A percentile compares a stretch with the other conserved stretches of the same genome.
Evolutionary conservation across 2,329 filamentous ascomycete species (phyloP).

Genomic region (Neofusicoccum cordaticola): DNA sequence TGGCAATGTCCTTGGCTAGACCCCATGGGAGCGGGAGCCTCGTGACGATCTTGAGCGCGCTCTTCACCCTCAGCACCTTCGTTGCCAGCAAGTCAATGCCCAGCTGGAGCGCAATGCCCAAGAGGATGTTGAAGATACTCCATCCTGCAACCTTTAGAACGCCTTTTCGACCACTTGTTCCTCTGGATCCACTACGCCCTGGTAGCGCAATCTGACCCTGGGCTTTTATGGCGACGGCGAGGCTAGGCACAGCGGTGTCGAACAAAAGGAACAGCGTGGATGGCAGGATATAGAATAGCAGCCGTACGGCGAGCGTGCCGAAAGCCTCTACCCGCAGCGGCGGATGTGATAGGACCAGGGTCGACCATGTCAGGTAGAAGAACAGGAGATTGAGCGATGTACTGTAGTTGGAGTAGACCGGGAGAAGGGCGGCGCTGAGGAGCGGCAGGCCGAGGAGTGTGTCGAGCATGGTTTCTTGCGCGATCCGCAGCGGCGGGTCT

Average conservation of each 20-base stretch:
- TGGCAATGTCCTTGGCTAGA: slow-evolving; percentile 54
- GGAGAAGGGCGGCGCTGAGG: slow-evolving; percentile 66
- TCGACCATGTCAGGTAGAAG: slow-evolving; percentile 88
- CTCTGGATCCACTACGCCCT: slow-evolving; percentile 33
- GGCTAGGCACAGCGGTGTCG: slow-evolving; percentile 66
- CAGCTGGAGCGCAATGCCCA: slow-evolving; percentile 55
- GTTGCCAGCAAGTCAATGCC: slow-evolving; percentile 56
- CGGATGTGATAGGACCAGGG: slow-evolving; percentile 73
- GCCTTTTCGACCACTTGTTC: slow-evolving; percentile 36
- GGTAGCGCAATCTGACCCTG: slow-evolving; percentile 56
- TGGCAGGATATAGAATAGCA: slow-evolving; percentile 70
- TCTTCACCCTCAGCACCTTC: slow-evolving; percentile 51
- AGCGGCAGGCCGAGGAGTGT: slow-evolving; percentile 37
- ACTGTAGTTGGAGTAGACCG: slow-evolving; percentile 61
- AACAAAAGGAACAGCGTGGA: slow-evolving; percentile 70
- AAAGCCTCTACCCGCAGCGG: slow-evolving; percentile 73
- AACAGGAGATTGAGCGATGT: slow-evolving; percentile 83
- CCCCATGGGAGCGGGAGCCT: slow-evolving; percentile 63
- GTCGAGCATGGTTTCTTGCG: slow-evolving; percentile 9
- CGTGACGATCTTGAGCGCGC: slow-evolving; percentile 59
- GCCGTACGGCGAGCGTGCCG: slow-evolving; percentile 64
- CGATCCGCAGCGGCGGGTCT: neutral
- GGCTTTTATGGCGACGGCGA: slow-evolving; percentile 67
- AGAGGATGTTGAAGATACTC: slow-evolving; percentile 54
- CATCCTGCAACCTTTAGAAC: slow-evolving; percentile 46